Evolutionary conservation across 2,329 filamentous ascomycete species (phyloP), one percentile per base, ranked within the genome.

Genomic region (Fusarium phyllophilum): DNA sequence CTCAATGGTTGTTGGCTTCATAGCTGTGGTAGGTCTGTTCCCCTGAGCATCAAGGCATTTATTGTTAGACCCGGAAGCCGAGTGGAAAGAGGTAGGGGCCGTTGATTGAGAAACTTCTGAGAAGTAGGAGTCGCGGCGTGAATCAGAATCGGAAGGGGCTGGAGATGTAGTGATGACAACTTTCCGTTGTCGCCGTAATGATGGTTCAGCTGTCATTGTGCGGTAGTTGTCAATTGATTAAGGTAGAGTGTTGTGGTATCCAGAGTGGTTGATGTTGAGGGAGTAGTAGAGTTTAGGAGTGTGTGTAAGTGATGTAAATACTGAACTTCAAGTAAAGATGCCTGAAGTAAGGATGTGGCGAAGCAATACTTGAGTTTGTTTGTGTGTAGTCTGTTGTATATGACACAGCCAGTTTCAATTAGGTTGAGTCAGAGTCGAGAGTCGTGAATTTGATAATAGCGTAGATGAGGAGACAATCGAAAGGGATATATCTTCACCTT

Each of bases 1-100:
- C 56, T 75, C 72, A 57, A 59, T 64, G 24, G 59, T 52, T 33
- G 75, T 48, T 20, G 62, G 15, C 26, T 70, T 71, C 62, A 58
- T 64, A 29, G 48, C n/a, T 48, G 60, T 18, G 49, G 55, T 49
- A 38, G 75, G 51, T 49, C 66, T 77, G 44, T 72, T 64, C 26
- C 57, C 51, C 34, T 66, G 62, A 26, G 72, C 33, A 36, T 70
- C 61, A 24, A 71, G 62, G 45, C 66, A 54, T 63, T 77, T 78
- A 55, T 72, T 78, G 36, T 76, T 70, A 20, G 75, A 75, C 33
- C 74, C 68, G 20, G 77, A 78, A 39, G 69, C 64, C 48, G 77
- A 78, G 46, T 77, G 74, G 38, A 78, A 75, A 20, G 77, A 78
- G 45, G 77, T 78, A 29, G 77, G 77, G n/a, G 77, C 77, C n/a